Base-by-base conservation (phyloP, 371 early-diverging fungal species). In the Mortierella sp. region DNA sequence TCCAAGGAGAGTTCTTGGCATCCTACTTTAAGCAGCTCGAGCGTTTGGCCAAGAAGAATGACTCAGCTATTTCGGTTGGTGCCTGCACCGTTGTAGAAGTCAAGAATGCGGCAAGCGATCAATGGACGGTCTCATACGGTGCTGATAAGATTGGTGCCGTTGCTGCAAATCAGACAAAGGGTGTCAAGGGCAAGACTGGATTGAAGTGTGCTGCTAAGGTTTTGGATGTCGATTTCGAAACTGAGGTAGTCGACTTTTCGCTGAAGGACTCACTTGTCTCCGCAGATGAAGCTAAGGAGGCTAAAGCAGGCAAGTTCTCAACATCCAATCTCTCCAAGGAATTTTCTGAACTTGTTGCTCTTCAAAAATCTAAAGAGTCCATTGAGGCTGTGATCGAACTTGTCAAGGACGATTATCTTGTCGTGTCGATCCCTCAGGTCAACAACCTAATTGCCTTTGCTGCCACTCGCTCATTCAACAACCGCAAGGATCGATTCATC, bases 341-440 rank as follows among this genome's bases (percentile, higher is more conserved):
- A 47, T 45, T 75, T 28, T 66, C 76, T 53, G 72, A 70, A 19
- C 72, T 88, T 17, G 59, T 64, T 23, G 58, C 60, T n/a, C 82
- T 86, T 22, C 70, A 71, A 40, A 76, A 84, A 54, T 67, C 83
- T 28, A 62, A 70, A 12, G 71, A 71, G 17, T 22, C 56, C n/a
- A 70, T 89, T 10, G 91, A 90, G 23, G 84, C 88, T 23, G 76
- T 85, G n/a, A 86, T 95, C 35, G 90, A 93, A 67, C 72, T 92
- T 15, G 86, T 93, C 68, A 94, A 94, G 83, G 88, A 91, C 37
- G 89, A 91, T 72, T 93, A 93, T 68, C 62, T 90, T n/a, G 87
- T 95, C n/a, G 66, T 93, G 5, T 85, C 89, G 3, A 54, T 93
- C 64, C 92, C 94, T 1, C 66, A 80, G 34, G 66, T 86, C 51